Evolutionary conservation across 1,139 yeast species (phyloP), one percentile per base, ranked within the genome.

Genomic region (Magnusiomyces suaveolens): DNA sequence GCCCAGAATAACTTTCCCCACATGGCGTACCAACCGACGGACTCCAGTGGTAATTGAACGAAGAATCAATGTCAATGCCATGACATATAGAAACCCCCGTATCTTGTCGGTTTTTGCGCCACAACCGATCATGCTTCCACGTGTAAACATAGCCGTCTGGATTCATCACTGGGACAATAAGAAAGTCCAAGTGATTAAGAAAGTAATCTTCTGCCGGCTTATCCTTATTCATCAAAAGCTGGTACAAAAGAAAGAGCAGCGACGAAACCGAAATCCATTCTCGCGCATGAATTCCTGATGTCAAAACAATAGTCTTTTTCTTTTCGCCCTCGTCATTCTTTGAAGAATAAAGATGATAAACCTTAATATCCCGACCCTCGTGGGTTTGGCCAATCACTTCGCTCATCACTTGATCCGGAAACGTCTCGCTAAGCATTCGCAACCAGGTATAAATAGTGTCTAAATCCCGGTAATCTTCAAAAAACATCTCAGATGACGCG

Each of bases 61-160:
- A 84, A 64, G 86, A 95, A 67, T 87, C 96, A 56, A 89, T 82
- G 66, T 89, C 96, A 50, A 88, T 79, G 6, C 97, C 97, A 52
- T 77, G 73, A 68, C 97, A 89, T 48, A 75, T 70, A 3, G 87
- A 81, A 52, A 80, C 70, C 43, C 74, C 76, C 0, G 95, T 85
- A 53, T 79, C 78, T 69, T 89, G 96, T 59, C 96, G 77, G 69
- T 87, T 89, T 67, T 89, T 89, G 51, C 95, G 75, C 97, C 97
- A 89, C 59, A 89, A 73, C 55, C 97, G 73, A 66, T 89, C 96
- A 41, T 72, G 66, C 3, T 74, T 75, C 96, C 96, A 89, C 1
- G 95, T 77, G 66, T 84, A 84, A 16, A 74, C 88, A 66, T 89
- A 89, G 0, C 97, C 97, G 68, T 89, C 97, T 0, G 96, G 96